Percentiles rank a stretch among this genome's conserved stretches.
phyloP scores from a whole-genome alignment of 1,284 basidiomycete genomes.

The Kwoniella shivajii region DNA sequence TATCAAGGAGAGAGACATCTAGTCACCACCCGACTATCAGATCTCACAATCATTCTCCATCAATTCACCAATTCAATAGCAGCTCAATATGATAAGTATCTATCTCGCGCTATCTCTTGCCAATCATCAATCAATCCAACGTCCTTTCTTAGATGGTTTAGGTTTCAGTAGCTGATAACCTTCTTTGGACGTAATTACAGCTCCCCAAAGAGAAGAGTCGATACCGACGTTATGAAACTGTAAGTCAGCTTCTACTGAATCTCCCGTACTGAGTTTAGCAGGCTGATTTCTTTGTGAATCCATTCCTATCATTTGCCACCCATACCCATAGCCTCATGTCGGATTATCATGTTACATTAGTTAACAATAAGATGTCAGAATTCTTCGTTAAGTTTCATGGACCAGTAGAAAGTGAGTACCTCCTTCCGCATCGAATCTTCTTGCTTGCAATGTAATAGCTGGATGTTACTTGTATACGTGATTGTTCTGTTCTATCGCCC shows the following conservation, averaged over 20 bases:
- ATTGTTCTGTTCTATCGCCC: background rate
- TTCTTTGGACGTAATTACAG: slow-evolving; percentile 53
- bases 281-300: no score
- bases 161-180: background rate
- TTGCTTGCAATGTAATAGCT: no score
- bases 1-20: background rate
- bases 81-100: slow-evolving; percentile 42
- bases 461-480: background rate
- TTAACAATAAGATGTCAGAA: slow-evolving; percentile 99
- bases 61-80: background rate
- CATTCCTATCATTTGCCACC: slow-evolving; percentile 11
- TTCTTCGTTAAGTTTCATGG: slow-evolving; percentile 97
- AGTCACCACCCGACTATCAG: background rate
- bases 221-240: slow-evolving; percentile 99
- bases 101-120: no score
- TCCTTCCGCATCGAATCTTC: no score
- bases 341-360: slow-evolving; percentile 93
- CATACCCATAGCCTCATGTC: slow-evolving; percentile 77
- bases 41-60: background rate
- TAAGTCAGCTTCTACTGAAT: slow-evolving; percentile 57
- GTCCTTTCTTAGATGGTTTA: background rate
- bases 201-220: slow-evolving; percentile 87
- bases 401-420: slow-evolving; percentile 89
- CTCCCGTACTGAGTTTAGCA: no score
- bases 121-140: background rate